Percentiles rank a stretch among this genome's conserved stretches.
Evolutionary conservation across 768 basidiomycete genomes (phyloP).

Genomic region (Mycena epipterygia): DNA sequence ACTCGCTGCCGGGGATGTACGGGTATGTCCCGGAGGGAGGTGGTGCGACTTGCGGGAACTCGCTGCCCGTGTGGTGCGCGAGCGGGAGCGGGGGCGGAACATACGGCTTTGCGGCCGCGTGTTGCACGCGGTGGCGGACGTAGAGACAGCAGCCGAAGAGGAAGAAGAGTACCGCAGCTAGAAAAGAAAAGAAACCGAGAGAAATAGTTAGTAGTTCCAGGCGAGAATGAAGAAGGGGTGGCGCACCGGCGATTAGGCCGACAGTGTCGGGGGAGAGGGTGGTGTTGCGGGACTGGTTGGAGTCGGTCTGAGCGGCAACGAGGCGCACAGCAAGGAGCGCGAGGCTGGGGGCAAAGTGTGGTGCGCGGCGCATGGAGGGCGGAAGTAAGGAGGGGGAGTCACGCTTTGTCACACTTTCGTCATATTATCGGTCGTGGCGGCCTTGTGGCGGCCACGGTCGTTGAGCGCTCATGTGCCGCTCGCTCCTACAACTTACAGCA

Average conservation of each 20-base stretch:
- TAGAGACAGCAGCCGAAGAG: conserved; percentile 26
- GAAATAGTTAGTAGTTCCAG: too few relatives aligned
- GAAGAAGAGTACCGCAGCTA: neutral
- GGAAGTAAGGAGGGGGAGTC: neutral
- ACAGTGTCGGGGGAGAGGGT: neutral
- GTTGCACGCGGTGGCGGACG: conserved; percentile 5
- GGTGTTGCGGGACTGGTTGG: neutral
- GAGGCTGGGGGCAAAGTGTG: neutral
- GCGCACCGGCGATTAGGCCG: neutral
- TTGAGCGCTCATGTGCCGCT: too few relatives aligned
- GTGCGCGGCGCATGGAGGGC: neutral
- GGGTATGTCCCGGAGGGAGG: neutral
- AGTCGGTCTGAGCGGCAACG: neutral
- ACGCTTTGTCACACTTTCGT: too few relatives aligned
- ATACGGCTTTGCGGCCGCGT: too few relatives aligned
- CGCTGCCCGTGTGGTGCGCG: neutral
- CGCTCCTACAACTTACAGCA: too few relatives aligned
- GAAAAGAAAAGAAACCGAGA: too few relatives aligned
- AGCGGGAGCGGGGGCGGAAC: neutral
- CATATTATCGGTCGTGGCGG: too few relatives aligned
- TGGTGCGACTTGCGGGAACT: conserved; percentile 2
- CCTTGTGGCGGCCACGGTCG: too few relatives aligned
- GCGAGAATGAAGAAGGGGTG: neutral
- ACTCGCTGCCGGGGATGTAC: conserved; percentile 1
- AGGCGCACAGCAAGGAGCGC: neutral